Evolutionary conservation across 2,329 filamentous ascomycete species (phyloP).

Genomic region (Xylaria sp.): DNA sequence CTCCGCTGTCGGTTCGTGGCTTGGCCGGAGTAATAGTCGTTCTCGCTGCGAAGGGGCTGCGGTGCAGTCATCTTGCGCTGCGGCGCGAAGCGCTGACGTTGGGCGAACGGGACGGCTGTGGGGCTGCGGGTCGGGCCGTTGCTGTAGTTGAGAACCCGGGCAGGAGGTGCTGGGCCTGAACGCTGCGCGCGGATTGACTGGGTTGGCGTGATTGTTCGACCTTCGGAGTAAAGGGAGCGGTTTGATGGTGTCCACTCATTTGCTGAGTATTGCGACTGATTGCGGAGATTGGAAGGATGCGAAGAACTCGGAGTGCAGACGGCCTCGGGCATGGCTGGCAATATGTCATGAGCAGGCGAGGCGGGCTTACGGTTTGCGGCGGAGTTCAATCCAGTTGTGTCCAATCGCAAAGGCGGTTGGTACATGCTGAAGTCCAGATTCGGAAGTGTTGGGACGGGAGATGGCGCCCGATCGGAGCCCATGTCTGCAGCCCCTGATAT

Average conservation of each 20-base stretch:
- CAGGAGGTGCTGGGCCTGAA: constrained; percentile 31
- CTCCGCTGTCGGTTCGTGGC: constrained; percentile 24
- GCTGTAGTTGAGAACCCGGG: constrained; percentile 21
- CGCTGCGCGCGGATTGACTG: constrained; percentile 27
- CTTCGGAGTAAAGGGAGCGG: constrained; percentile 22
- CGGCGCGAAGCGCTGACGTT: constrained; percentile 35
- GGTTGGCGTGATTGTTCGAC: constrained; percentile 33
- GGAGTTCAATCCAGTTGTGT: constrained; percentile 34
- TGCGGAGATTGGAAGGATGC: constrained; percentile 28
- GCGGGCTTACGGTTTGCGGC: constrained; percentile 27
- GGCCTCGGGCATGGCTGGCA: constrained; percentile 33
- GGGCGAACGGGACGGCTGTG: constrained; percentile 35
- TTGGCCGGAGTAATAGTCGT: constrained; percentile 29
- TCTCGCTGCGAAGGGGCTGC: constrained; percentile 30
- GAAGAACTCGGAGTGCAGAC: constrained; percentile 30
- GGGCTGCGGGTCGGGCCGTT: constrained; percentile 35
- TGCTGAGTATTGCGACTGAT: constrained; percentile 10
- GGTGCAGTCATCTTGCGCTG: constrained; percentile 45
- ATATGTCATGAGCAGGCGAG: constrained; percentile 25
- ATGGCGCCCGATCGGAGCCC: constrained; percentile 44
- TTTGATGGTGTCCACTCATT: constrained; percentile 9
- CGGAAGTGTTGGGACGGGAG: constrained; percentile 36
- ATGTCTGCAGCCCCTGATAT: constrained; percentile 55
- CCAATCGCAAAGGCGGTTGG: constrained; percentile 32
- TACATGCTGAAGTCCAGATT: constrained; percentile 28